These are phyloP conservation scores for Leucosporidium creatinivorum DNA, from an alignment of 768 basidiomycete genomes.

Conservation along the genomic window DNA sequence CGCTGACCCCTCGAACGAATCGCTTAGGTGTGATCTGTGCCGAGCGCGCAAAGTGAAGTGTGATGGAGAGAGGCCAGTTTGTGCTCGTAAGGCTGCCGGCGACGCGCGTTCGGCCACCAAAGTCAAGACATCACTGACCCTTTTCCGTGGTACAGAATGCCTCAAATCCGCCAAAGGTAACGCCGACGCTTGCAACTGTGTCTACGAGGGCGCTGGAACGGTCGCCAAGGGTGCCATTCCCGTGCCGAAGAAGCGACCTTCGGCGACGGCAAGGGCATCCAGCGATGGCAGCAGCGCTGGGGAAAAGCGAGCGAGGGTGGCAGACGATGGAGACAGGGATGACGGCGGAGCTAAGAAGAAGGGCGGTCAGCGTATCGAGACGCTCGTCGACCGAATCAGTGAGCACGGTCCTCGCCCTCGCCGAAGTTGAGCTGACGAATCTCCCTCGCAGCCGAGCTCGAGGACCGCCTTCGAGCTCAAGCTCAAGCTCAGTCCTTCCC, in stretches of 20 bases:
- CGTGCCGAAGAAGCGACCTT: neutral
- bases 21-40: constrained; percentile 25
- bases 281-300: neutral
- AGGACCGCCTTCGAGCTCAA: constrained; percentile 14
- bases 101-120: neutral
- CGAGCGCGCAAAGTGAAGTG: constrained; percentile 31
- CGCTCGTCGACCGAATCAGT: constrained; percentile 4
- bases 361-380: constrained; percentile 10
- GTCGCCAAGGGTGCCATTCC: neutral
- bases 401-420: neutral
- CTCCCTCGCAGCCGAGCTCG: constrained; percentile 10
- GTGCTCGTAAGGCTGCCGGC: neutral
- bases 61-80: constrained; percentile 15
- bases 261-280: neutral
- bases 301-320: neutral
- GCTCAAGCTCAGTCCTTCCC: constrained; percentile 13
- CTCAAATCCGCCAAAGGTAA: constrained; percentile 26
- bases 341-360: neutral
- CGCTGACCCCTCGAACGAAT: too few species aligned
- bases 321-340: neutral
- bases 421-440: neutral
- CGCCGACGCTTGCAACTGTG: constrained; percentile 1
- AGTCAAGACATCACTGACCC: neutral
- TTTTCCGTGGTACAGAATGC: constrained; percentile 11
- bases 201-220: constrained; percentile 29